phyloP scores from a whole-genome alignment of 2,329 filamentous ascomycete genomes.

The Trichoderma sp. region DNA sequence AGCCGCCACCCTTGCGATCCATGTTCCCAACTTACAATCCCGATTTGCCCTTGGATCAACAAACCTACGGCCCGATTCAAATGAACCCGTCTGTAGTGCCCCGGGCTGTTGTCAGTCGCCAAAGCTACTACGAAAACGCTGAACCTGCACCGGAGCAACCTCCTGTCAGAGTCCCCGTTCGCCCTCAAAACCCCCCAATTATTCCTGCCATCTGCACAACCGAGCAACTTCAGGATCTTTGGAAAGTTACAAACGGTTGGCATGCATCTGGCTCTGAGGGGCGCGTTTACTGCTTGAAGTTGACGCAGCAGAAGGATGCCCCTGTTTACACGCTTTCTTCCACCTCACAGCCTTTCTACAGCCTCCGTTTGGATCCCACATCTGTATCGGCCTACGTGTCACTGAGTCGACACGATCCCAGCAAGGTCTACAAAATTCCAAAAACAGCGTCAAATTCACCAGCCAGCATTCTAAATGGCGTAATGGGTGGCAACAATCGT shows the following conservation, averaged over 20 bases:
- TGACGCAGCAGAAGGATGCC: conserved; percentile 55
- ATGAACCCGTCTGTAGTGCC: conserved; percentile 62
- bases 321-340: conserved; percentile 67
- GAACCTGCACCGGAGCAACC: conserved; percentile 19
- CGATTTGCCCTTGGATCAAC: conserved; percentile 60
- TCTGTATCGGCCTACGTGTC: conserved; percentile 61
- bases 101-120: conserved; percentile 61
- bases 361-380: conserved; percentile 60
- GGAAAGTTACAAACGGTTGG: conserved; percentile 70
- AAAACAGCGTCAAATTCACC: conserved; percentile 28
- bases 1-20: conserved; percentile 53
- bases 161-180: conserved; percentile 29
- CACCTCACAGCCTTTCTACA: conserved; percentile 61
- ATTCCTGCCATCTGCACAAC: conserved; percentile 53
- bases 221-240: conserved; percentile 61
- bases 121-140: conserved; percentile 48
- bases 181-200: conserved; percentile 39
- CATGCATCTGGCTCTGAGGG: conserved; percentile 58
- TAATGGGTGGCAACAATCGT: conserved; percentile 28
- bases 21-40: conserved; percentile 77
- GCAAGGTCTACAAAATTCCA: conserved; percentile 51
- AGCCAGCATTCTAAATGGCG: conserved; percentile 32
- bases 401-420: conserved; percentile 58
- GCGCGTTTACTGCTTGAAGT: conserved; percentile 55
- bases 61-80: conserved; percentile 68